Percentiles rank a stretch among this genome's conserved stretches.
Conservation (phyloP, 2,329 filamentous ascomycete species). For the Chalaropsis thielavioides region DNA sequence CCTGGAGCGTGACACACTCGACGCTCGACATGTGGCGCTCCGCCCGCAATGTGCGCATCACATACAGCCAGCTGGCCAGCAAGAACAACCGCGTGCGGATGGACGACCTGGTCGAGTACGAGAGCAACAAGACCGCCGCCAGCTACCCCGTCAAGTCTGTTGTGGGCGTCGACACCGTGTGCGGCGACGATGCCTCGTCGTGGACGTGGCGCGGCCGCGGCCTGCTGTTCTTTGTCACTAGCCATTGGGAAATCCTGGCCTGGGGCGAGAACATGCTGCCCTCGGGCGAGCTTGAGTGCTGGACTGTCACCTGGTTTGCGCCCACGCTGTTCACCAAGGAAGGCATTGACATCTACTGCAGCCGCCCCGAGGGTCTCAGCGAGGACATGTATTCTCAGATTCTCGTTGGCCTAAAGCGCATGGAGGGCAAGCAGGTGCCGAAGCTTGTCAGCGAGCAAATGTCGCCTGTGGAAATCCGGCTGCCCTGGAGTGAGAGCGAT, state of each 20-base stretch:
- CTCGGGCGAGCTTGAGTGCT: conserved; percentile 38
- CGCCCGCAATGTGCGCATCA: conserved; percentile 67
- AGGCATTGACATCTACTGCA: conserved; percentile 64
- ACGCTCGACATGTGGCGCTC: conserved; percentile 69
- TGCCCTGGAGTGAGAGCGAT: conserved; percentile 34
- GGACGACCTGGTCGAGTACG: conserved; percentile 61
- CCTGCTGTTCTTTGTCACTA: conserved; percentile 54
- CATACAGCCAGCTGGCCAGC: conserved; percentile 44
- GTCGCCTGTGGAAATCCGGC: conserved; percentile 35
- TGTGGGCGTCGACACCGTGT: conserved; percentile 46
- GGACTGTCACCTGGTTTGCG: conserved; percentile 74
- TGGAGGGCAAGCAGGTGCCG: conserved; percentile 41
- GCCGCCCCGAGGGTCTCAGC: conserved; percentile 45
- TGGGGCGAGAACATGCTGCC: conserved; percentile 44
- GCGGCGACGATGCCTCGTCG: conserved; percentile 25
- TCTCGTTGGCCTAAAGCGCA: conserved; percentile 32
- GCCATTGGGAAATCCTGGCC: conserved; percentile 69
- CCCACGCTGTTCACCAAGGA: conserved; percentile 72
- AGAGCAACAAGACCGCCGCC: conserved; percentile 34
- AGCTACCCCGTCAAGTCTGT: conserved; percentile 43
- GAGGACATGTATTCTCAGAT: conserved; percentile 43
- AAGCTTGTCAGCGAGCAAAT: conserved; percentile 35
- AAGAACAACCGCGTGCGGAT: conserved; percentile 34
- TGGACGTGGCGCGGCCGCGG: conserved; percentile 73
- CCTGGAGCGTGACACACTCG: conserved; percentile 62